A percentile compares a stretch with the other conserved stretches of the same genome.
Conservation (phyloP, 106 monocot genomes). For the Agapanthus africanus region DNA sequence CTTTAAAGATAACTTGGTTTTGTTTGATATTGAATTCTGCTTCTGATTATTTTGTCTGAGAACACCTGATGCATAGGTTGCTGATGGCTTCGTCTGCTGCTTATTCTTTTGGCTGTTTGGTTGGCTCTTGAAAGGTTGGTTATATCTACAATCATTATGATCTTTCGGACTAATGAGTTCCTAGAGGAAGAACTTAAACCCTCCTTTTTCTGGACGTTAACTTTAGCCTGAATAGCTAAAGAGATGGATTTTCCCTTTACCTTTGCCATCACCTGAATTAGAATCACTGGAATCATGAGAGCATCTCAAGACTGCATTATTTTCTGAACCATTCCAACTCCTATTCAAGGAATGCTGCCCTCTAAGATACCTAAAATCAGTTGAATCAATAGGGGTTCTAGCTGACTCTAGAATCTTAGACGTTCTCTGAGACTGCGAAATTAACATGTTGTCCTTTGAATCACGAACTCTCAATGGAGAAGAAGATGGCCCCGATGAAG, state of each 20-base stretch:
- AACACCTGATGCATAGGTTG: slow-evolving; percentile 29
- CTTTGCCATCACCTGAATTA: slow-evolving; percentile 9
- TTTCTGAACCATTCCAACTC: slow-evolving; percentile 15
- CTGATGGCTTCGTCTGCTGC: slow-evolving; percentile 24
- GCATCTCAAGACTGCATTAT: too few species aligned
- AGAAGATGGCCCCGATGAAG: slow-evolving; percentile 17
- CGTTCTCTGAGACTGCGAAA: slow-evolving; percentile 22
- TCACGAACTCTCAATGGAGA: slow-evolving; percentile 25
- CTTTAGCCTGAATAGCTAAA: slow-evolving; percentile 49
- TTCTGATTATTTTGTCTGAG: slow-evolving; percentile 84
- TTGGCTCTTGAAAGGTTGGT: slow-evolving; percentile 26
- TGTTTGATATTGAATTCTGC: slow-evolving; percentile 43
- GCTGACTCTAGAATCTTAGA: slow-evolving; percentile 29
- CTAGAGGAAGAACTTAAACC: slow-evolving; percentile 15
- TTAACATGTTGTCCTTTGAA: slow-evolving; percentile 22
- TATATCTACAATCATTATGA: slow-evolving; percentile 14
- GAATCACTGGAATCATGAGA: slow-evolving; percentile 23
- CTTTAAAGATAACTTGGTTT: slow-evolving; percentile 36
- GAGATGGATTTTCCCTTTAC: slow-evolving; percentile 43
- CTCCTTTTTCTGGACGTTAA: slow-evolving; percentile 54
- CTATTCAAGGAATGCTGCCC: slow-evolving; percentile 36
- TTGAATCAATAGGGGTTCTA: slow-evolving; percentile 23
- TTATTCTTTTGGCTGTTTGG: slow-evolving; percentile 38
- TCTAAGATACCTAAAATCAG: slow-evolving; percentile 20
- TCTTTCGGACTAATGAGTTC: slow-evolving; percentile 18